Evolutionary conservation across 2,329 filamentous ascomycete species (phyloP).

Genomic region (Aureobasidium musti): DNA sequence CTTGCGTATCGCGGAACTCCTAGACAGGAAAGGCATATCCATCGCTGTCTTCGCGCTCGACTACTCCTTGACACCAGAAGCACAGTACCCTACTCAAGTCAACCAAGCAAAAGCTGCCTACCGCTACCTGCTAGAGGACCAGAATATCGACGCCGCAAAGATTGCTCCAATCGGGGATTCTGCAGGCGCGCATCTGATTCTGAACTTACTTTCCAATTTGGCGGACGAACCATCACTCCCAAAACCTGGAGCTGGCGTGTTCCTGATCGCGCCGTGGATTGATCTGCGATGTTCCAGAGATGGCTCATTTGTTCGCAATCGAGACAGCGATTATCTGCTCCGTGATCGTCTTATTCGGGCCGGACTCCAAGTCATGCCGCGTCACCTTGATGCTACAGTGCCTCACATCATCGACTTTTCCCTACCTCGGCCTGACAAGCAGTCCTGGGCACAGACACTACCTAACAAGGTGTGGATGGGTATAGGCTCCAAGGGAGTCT

Average conservation of each 20-base stretch:
- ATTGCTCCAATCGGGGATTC: neutral
- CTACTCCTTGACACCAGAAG: constrained; percentile 29
- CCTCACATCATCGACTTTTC: neutral
- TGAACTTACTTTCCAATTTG: neutral
- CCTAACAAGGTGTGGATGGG: constrained; percentile 20
- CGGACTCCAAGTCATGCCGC: neutral
- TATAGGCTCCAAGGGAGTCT: constrained; percentile 15
- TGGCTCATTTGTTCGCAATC: constrained; percentile 22
- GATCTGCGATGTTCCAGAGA: constrained; percentile 20
- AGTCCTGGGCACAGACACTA: neutral
- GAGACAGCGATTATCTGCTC: constrained; percentile 13
- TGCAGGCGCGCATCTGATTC: neutral
- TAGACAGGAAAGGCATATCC: neutral
- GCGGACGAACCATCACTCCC: neutral
- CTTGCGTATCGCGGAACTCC: constrained; percentile 25
- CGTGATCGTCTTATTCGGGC: neutral
- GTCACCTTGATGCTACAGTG: neutral
- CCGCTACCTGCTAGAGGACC: constrained; percentile 10
- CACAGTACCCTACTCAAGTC: constrained; percentile 21
- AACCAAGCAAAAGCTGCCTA: constrained; percentile 26
- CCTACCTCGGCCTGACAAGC: neutral
- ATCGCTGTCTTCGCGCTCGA: constrained; percentile 27
- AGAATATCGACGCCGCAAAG: constrained; percentile 13
- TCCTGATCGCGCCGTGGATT: constrained; percentile 26
- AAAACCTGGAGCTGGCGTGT: constrained; percentile 6